These are phyloP conservation scores for Pseudozyma pruni DNA, from an alignment of 1,284 basidiomycete species.

Conservation along the genomic window DNA sequence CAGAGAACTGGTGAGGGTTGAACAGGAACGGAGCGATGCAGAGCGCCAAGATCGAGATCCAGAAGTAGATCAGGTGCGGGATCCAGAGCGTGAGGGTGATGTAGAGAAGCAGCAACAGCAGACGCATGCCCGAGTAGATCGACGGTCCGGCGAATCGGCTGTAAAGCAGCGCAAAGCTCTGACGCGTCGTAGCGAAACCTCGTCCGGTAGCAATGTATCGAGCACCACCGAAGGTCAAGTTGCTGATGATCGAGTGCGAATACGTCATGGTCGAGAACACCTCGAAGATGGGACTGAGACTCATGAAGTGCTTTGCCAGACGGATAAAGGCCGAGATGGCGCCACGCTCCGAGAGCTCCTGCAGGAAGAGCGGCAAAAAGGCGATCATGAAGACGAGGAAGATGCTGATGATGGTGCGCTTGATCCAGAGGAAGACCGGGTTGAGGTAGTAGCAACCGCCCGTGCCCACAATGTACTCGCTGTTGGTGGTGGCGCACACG, in stretches of 20 bases:
- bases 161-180: conserved; percentile 66
- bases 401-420: conserved; percentile 67
- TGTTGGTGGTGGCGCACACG: conserved; percentile 63
- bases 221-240: conserved; percentile 68
- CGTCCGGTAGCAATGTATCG: conserved; percentile 68
- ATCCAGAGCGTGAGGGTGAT: conserved; percentile 67
- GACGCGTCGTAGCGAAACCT: conserved; percentile 67
- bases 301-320: conserved; percentile 66
- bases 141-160: conserved; percentile 67
- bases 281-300: conserved; percentile 66
- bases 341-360: conserved; percentile 67
- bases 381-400: conserved; percentile 68
- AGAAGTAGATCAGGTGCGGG: conserved; percentile 68
- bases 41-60: conserved; percentile 66
- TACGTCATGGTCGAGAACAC: conserved; percentile 68
- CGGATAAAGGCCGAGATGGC: conserved; percentile 65
- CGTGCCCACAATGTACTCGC: conserved; percentile 63
- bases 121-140: conserved; percentile 67
- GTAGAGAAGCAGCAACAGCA: conserved; percentile 65
- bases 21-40: conserved; percentile 67
- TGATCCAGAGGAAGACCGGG: conserved; percentile 67
- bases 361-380: conserved; percentile 67
- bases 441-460: conserved; percentile 67
- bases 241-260: conserved; percentile 67
- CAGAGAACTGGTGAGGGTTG: conserved; percentile 68